Evolutionary conservation across 495 filamentous ascomycete species (phyloP).

Genomic region (Annulohypoxylon moriforme): DNA sequence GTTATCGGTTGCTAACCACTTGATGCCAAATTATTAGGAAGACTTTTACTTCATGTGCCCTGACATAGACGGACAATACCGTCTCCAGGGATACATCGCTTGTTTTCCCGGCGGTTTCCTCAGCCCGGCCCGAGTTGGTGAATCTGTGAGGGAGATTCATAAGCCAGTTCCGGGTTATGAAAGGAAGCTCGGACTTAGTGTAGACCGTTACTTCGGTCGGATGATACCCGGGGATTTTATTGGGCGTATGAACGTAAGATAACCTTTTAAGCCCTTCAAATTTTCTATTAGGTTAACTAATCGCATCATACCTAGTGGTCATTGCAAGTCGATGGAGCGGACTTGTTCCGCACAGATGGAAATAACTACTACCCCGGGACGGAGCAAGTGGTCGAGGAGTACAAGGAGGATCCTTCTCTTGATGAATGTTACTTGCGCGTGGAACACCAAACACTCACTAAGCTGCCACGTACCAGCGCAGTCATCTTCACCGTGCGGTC

Average conservation of each 20-base stretch:
- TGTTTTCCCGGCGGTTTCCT: constrained; percentile 41
- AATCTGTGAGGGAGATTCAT: constrained; percentile 65
- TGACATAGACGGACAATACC: constrained; percentile 22
- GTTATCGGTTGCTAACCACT: neutral
- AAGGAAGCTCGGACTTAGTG: constrained; percentile 70
- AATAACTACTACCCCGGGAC: constrained; percentile 37
- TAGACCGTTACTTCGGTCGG: constrained; percentile 74
- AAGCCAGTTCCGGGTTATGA: constrained; percentile 69
- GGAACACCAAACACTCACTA: constrained; percentile 77
- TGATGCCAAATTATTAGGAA: neutral
- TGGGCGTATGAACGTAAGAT: constrained; percentile 58
- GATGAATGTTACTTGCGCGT: constrained; percentile 61
- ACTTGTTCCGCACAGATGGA: constrained; percentile 37
- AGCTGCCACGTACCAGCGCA: constrained; percentile 70
- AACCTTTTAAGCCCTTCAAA: neutral
- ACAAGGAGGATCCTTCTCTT: constrained; percentile 23
- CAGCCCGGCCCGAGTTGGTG: constrained; percentile 37
- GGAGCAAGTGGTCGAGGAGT: constrained; percentile 5
- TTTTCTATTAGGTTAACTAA: neutral
- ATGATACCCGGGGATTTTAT: constrained; percentile 64
- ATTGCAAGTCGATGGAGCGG: constrained; percentile 34
- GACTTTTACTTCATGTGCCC: constrained; percentile 44
- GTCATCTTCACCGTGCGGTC: constrained; percentile 78
- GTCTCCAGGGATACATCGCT: constrained; percentile 41
- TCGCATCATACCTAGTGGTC: constrained; percentile 31